These are phyloP conservation scores for Meredithiella fracta DNA, from an alignment of 2,329 filamentous ascomycete genomes.

Conservation along the genomic window DNA sequence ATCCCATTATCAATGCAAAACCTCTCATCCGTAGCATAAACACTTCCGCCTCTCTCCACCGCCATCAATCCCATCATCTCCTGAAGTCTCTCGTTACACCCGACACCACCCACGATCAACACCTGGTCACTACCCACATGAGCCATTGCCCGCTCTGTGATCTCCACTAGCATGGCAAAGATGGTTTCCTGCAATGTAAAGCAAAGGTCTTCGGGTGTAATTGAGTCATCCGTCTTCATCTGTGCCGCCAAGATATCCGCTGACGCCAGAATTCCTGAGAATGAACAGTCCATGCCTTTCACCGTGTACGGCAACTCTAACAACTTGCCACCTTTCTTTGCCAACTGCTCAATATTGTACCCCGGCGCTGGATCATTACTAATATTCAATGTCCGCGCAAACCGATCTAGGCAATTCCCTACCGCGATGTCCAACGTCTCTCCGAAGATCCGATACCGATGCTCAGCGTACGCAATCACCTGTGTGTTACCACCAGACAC, in stretches of 20 bases:
- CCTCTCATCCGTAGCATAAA: conserved; percentile 89
- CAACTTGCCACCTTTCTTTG: conserved; percentile 53
- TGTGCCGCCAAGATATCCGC: conserved; percentile 65
- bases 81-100: conserved; percentile 85
- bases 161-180: conserved; percentile 94
- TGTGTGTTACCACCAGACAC: conserved; percentile 94
- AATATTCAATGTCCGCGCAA: conserved; percentile 79
- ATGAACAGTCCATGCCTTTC: conserved; percentile 97
- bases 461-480: conserved; percentile 89
- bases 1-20: conserved; percentile 99
- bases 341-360: conserved; percentile 94
- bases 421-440: conserved; percentile 96
- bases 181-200: conserved; percentile 93
- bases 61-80: conserved; percentile 99
- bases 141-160: conserved; percentile 95
- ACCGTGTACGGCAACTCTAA: conserved; percentile 88
- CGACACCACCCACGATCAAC: conserved; percentile 86
- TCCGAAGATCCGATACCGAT: conserved; percentile 92
- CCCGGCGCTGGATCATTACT: conserved; percentile 92
- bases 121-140: conserved; percentile 86
- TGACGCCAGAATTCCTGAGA: conserved; percentile 75
- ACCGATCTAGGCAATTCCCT: conserved; percentile 91
- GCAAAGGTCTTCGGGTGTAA: conserved; percentile 74
- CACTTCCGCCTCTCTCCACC: conserved; percentile 66
- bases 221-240: conserved; percentile 37